Evolutionary conservation across 2,329 filamentous ascomycete genomes (phyloP).

Genomic region (Drechmeria coniospora): DNA sequence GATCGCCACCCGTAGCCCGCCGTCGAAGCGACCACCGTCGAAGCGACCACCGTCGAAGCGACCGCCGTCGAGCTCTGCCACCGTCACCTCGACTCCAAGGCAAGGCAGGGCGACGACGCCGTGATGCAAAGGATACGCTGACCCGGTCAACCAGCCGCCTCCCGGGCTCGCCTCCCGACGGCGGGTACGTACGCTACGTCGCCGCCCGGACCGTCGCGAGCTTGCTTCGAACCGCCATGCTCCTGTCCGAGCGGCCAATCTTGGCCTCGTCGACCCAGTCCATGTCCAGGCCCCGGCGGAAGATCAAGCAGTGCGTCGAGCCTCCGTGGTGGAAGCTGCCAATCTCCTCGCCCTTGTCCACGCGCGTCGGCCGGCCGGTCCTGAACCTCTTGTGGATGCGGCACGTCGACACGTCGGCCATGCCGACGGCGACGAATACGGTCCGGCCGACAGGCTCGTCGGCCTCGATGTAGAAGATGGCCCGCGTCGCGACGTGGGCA

Average conservation of each 20-base stretch:
- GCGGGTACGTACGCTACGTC: too few relatives aligned
- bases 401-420: constrained; percentile 57
- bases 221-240: constrained; percentile 7
- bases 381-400: constrained; percentile 24
- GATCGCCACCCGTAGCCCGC: too few relatives aligned
- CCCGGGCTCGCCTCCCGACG: too few relatives aligned
- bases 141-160: too few relatives aligned
- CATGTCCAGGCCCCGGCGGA: constrained; percentile 35
- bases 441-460: constrained; percentile 50
- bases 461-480: constrained; percentile 50
- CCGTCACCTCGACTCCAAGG: too few relatives aligned
- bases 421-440: constrained; percentile 54
- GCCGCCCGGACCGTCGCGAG: too few relatives aligned
- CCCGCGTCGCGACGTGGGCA: constrained; percentile 45
- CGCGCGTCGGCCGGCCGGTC: not conserved
- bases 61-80: too few relatives aligned
- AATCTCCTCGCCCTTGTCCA: constrained; percentile 46
- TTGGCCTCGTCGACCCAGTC: constrained; percentile 6
- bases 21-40: too few relatives aligned
- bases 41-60: too few relatives aligned
- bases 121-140: too few relatives aligned
- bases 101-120: too few relatives aligned
- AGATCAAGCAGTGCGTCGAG: constrained; percentile 48
- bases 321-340: constrained; percentile 66
- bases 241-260: constrained; percentile 5